Conservation (phyloP, 192 early-diverging fungal genomes). For the Dissophora ornata region DNA sequence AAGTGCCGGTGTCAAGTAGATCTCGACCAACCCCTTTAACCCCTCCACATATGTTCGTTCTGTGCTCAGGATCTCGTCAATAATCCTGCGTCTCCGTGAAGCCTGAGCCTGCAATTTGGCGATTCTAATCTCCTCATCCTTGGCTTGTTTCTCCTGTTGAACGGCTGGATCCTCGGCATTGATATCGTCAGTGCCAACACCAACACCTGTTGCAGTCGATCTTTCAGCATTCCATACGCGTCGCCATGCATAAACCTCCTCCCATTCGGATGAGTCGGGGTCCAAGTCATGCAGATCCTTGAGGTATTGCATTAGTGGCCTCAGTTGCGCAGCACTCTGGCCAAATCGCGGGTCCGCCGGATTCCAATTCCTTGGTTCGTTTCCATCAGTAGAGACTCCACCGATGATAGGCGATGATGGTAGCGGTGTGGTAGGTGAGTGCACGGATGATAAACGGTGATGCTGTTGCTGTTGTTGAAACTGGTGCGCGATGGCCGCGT, state of each 20-base stretch:
- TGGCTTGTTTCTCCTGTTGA: slow-evolving; percentile 16
- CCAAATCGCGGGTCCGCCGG: slow-evolving; percentile 11
- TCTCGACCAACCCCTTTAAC: slow-evolving; percentile 75
- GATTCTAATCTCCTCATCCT: slow-evolving; percentile 53
- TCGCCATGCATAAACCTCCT: slow-evolving; percentile 53
- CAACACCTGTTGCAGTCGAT: not conserved
- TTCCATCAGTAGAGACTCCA: not conserved
- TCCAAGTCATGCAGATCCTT: slow-evolving; percentile 71
- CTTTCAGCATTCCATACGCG: slow-evolving; percentile 53
- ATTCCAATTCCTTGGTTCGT: slow-evolving; percentile 9
- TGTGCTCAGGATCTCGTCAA: slow-evolving; percentile 84
- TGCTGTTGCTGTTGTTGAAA: slow-evolving; percentile 30
- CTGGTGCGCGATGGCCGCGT: slow-evolving; percentile 9
- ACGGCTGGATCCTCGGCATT: slow-evolving; percentile 9
- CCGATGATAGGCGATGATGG: slow-evolving; percentile 39
- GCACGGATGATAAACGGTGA: slow-evolving; percentile 39
- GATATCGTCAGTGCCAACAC: slow-evolving; percentile 1
- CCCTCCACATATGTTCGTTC: slow-evolving; percentile 91
- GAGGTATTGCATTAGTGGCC: slow-evolving; percentile 61
- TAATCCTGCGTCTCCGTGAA: slow-evolving; percentile 66
- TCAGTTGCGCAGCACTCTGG: slow-evolving; percentile 29
- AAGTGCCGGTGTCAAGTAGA: slow-evolving; percentile 51
- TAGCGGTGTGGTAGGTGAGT: slow-evolving; percentile 46
- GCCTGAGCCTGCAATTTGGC: slow-evolving; percentile 51
- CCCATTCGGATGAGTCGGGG: slow-evolving; percentile 55